A percentile compares a stretch with the other conserved stretches of the same genome.
Evolutionary conservation across 768 basidiomycete genomes (phyloP).

Genomic region (Dendrothele bispora): DNA sequence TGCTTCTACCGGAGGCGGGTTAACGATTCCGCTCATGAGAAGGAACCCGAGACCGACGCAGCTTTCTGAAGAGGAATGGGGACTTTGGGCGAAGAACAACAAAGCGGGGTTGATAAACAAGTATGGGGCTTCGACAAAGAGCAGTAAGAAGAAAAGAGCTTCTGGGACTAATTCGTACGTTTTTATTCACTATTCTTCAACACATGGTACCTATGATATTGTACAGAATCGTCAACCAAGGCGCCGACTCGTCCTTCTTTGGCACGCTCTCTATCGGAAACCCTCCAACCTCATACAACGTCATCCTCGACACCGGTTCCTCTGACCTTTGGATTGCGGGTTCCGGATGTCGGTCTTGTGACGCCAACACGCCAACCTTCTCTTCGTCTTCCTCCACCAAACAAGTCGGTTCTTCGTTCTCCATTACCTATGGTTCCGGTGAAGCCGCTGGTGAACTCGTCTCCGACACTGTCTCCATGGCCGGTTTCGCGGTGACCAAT

Average conservation of each 20-base stretch:
- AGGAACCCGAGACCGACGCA: conserved; percentile 18
- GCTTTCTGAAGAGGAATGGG: conserved; percentile 48
- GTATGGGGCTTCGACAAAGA: conserved; percentile 38
- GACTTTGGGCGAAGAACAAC: conserved; percentile 53
- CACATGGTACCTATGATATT: conserved; percentile 1
- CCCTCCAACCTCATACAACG: conserved; percentile 74
- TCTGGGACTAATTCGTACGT: conserved; percentile 55
- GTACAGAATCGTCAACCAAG: conserved; percentile 65
- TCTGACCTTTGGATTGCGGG: conserved; percentile 87
- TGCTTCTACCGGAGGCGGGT: no score
- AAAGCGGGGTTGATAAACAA: conserved; percentile 42
- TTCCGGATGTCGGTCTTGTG: conserved; percentile 44
- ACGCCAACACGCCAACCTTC: conserved; percentile 47
- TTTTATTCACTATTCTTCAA: background rate
- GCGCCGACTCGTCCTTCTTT: conserved; percentile 69
- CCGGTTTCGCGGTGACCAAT: conserved; percentile 76
- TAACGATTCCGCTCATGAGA: no score
- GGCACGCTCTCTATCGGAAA: conserved; percentile 82
- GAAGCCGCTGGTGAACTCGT: conserved; percentile 69
- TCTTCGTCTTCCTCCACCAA: conserved; percentile 60
- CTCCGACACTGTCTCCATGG: conserved; percentile 81
- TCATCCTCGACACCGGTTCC: conserved; percentile 91
- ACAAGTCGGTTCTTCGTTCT: conserved; percentile 57
- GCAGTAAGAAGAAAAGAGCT: conserved; percentile 42
- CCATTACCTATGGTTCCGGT: conserved; percentile 82